A percentile compares a stretch with the other conserved stretches of the same genome.
Evolutionary conservation across 176 grass and related monocot genomes (phyloP).

Genomic region (Cymbopogon citratus): DNA sequence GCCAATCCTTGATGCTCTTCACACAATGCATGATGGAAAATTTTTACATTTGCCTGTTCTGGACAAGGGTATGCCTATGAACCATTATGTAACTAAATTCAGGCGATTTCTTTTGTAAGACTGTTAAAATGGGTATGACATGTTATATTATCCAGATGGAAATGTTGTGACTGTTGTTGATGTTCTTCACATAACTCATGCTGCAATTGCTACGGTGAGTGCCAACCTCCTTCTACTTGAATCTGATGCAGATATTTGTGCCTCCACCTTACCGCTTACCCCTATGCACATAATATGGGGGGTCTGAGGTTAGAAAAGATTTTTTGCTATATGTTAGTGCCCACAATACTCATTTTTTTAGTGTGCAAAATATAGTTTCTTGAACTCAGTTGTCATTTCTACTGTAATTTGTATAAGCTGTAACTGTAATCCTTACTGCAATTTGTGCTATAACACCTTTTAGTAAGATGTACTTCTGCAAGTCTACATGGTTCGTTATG

Average conservation of each 20-base stretch:
- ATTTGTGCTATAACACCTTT: background rate
- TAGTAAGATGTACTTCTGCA: background rate
- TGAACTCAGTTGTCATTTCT: background rate
- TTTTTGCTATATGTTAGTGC: background rate
- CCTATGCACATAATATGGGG: background rate
- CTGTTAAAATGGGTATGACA: background rate
- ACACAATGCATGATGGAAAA: conserved; percentile 92
- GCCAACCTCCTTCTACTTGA: background rate
- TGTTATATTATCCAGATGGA: conserved; percentile 60
- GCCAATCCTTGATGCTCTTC: conserved; percentile 90
- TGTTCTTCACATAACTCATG: conserved; percentile 95
- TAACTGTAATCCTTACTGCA: background rate
- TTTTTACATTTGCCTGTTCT: conserved; percentile 97
- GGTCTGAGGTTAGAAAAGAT: background rate
- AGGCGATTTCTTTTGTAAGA: background rate
- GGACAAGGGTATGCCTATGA: conserved; percentile 49
- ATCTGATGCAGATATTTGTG: background rate
- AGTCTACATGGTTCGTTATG: background rate
- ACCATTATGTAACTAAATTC: background rate
- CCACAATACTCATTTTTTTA: background rate
- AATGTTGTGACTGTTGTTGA: conserved; percentile 84
- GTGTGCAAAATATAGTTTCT: background rate
- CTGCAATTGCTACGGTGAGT: conserved; percentile 86
- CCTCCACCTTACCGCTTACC: background rate
- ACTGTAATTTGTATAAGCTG: background rate